Conservation (phyloP, 805 yeast genomes). For the Scheffersomyces coipomensis region DNA sequence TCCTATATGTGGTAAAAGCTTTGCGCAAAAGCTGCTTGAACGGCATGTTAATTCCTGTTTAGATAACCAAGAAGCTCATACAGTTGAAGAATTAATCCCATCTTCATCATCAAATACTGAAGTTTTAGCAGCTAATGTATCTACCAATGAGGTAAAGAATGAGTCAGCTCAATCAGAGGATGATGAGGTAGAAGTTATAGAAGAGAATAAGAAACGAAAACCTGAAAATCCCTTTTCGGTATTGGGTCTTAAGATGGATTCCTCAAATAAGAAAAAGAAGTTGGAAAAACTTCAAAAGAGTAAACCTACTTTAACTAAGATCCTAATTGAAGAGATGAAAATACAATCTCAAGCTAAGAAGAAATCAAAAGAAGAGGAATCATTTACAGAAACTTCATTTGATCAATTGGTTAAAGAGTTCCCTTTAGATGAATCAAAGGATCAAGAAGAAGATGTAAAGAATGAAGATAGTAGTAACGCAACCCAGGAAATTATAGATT, state of each 20-base stretch:
- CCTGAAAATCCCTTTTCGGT: slow-evolving; percentile 26
- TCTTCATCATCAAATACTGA: neutral
- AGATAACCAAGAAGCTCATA: slow-evolving; percentile 25
- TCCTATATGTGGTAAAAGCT: slow-evolving; percentile 33
- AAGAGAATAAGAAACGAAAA: slow-evolving; percentile 4
- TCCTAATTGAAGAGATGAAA: slow-evolving; percentile 33
- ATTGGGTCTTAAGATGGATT: slow-evolving; percentile 31
- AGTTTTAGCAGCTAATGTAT: neutral
- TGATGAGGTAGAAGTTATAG: neutral
- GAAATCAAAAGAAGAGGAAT: slow-evolving; percentile 7
- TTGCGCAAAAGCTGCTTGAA: slow-evolving; percentile 26
- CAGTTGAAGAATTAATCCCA: neutral
- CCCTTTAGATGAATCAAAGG: neutral
- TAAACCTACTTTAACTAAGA: slow-evolving; percentile 30
- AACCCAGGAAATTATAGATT: neutral
- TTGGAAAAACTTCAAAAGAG: slow-evolving; percentile 15
- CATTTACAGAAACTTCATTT: slow-evolving; percentile 1
- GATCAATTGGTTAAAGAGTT: slow-evolving; percentile 3
- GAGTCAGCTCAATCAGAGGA: slow-evolving; percentile 2
- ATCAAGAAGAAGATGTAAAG: neutral
- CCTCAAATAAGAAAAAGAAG: slow-evolving; percentile 14
- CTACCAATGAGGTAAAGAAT: neutral
- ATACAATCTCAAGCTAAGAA: slow-evolving; percentile 14
- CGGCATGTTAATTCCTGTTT: slow-evolving; percentile 41
- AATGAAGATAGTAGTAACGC: neutral